phyloP scores from a whole-genome alignment of 768 basidiomycete species.

The Leccinum imitatum region DNA sequence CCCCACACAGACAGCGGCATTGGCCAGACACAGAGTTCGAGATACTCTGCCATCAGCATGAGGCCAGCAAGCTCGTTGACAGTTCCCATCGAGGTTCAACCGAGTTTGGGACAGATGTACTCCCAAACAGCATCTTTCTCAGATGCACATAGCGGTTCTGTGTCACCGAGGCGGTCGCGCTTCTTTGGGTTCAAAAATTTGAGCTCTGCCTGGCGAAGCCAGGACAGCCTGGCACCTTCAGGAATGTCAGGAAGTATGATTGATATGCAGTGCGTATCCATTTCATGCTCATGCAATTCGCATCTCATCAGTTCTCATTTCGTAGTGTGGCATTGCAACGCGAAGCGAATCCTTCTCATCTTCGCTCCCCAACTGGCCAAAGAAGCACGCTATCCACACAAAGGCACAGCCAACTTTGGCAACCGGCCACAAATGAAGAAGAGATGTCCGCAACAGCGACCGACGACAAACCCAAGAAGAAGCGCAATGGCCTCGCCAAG shows the following conservation, averaged over 20 bases:
- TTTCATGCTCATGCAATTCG: conserved; percentile 1
- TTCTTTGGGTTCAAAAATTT: conserved; percentile 80
- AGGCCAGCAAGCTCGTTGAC: conserved; percentile 65
- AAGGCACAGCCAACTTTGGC: conserved; percentile 57
- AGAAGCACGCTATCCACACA: conserved; percentile 33
- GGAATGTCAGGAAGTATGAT: conserved; percentile 86
- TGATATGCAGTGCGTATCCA: conserved; percentile 80
- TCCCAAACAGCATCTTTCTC: conserved; percentile 81
- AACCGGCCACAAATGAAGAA: conserved; percentile 38
- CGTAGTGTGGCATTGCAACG: conserved; percentile 75
- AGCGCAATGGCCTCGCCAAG: conserved; percentile 73
- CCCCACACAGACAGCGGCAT: conserved; percentile 58
- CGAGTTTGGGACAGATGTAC: conserved; percentile 61
- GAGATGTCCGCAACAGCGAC: conserved; percentile 20
- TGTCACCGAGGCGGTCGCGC: conserved; percentile 64
- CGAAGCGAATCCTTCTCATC: conserved; percentile 43
- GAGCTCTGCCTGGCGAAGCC: conserved; percentile 71
- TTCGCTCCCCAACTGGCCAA: conserved; percentile 36
- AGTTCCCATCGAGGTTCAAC: conserved; percentile 54
- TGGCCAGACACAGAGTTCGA: conserved; percentile 55
- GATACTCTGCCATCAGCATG: conserved; percentile 54
- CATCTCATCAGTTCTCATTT: conserved; percentile 10
- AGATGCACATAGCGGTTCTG: conserved; percentile 72
- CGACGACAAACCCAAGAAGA: conserved; percentile 66
- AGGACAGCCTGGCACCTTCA: conserved; percentile 79